Evolutionary conservation across 1,284 basidiomycete species (phyloP), one percentile per base, ranked within the genome.

Genomic region (Irpex lacteus): DNA sequence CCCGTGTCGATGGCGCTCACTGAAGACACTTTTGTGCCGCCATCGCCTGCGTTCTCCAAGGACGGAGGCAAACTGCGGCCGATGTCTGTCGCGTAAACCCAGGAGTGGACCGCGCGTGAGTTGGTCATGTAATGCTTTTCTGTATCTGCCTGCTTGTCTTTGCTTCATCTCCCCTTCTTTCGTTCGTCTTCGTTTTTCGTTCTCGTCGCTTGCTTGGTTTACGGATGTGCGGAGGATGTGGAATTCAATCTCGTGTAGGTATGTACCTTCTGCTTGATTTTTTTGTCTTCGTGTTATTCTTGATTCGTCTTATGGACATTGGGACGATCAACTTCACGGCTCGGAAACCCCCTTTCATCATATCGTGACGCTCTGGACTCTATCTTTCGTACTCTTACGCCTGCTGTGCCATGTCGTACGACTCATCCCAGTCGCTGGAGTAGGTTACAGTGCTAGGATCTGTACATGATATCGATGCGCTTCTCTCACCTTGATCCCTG

Each of bases 1-100:
- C 88, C 88, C 4, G 88, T 91, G 50, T 91, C 89, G 40, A 87
- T 90, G 87, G 89, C 89, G 36, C 73, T 91, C 66, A 87, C 86
- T 21, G 90, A 91, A 61, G 89, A 90, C 70, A 88, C 88, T 3
- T 89, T 90, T 70, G 80, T 84, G 7, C 86, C 86, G 21, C 86
- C 87, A 19, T 82, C 85, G 0, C 88, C 90, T 9, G 81, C 84
- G 36, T 91, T 89, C 77, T 68, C 70, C 32, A 72, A 71, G 65
- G 79, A 82, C 68, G 79, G 78, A 62, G 77, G 66, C 78, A 81
- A 61, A 75, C 73, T 21, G 74, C 75, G 83, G 67, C 83, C 82
- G 34, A 78, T 76, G 63, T 85, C 82, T 15, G 71, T 83, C 26
- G 82, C 82, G 18, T 84, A 68, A 74, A 64, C n/a, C 26, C 26